phyloP scores from a whole-genome alignment of 176 grass and related monocot species.

The Alopecurus myosuroides region DNA sequence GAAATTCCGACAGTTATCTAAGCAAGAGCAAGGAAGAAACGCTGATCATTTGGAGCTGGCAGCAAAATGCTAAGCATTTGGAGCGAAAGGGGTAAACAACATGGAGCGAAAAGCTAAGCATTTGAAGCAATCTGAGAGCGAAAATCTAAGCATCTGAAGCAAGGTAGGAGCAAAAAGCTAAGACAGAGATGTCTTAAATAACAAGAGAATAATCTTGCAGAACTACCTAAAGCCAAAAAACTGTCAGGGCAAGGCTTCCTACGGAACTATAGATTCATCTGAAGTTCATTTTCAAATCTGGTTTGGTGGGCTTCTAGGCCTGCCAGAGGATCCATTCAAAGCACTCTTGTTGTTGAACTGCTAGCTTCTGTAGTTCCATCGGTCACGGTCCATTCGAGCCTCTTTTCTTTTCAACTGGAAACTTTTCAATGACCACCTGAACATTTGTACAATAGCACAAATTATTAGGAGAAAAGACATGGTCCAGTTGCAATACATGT shows the following conservation, averaged over 20 bases:
- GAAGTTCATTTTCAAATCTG: too few species aligned
- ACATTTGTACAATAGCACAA: not conserved
- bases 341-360: conserved; percentile 22
- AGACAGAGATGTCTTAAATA: not conserved
- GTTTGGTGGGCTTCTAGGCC: conserved; percentile 41
- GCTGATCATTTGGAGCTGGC: not conserved
- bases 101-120: not conserved
- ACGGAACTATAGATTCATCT: not conserved
- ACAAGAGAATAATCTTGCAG: not conserved
- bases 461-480: not conserved
- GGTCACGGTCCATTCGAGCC: not conserved
- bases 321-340: conserved; percentile 32
- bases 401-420: conserved; percentile 39
- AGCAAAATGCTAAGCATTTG: not conserved
- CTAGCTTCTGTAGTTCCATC: not conserved
- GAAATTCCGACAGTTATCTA: not conserved
- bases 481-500: not conserved
- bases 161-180: not conserved
- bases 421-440: conserved; percentile 64
- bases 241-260: not conserved
- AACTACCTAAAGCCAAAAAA: not conserved
- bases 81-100: not conserved
- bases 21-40: not conserved
- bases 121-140: not conserved
- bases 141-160: not conserved